Percentiles rank a stretch among this genome's conserved stretches.
Evolutionary conservation across 2,329 filamentous ascomycete genomes (phyloP).

Genomic region (Fusarium verticillioides): DNA sequence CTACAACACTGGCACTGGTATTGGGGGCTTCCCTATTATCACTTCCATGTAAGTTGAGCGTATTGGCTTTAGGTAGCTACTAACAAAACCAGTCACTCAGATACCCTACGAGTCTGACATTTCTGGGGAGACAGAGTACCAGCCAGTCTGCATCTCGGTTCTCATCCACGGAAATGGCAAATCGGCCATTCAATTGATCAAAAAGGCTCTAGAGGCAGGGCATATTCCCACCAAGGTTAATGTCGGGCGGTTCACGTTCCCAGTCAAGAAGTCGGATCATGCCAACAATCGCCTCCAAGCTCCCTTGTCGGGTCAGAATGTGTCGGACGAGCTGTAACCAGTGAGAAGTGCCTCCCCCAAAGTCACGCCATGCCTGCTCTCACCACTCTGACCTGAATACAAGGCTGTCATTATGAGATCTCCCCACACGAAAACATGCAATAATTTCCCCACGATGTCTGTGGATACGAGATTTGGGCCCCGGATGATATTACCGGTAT

Average conservation of each 20-base stretch:
- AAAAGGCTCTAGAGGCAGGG: slow-evolving; percentile 44
- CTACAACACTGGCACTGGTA: slow-evolving; percentile 44
- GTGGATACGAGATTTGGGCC: slow-evolving; percentile 23
- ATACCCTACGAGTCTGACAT: slow-evolving; percentile 47
- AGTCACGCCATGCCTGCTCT: slow-evolving; percentile 30
- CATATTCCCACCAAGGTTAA: slow-evolving; percentile 46
- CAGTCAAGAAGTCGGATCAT: slow-evolving; percentile 19
- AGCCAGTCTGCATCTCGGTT: slow-evolving; percentile 47
- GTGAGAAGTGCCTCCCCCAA: slow-evolving; percentile 22
- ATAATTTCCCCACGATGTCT: slow-evolving; percentile 22
- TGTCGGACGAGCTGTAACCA: slow-evolving; percentile 26
- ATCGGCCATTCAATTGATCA: slow-evolving; percentile 43
- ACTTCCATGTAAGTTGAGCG: slow-evolving; percentile 49
- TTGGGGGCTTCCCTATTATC: slow-evolving; percentile 48
- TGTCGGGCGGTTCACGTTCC: slow-evolving; percentile 46
- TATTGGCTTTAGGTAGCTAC: not conserved
- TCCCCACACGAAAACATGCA: slow-evolving; percentile 28
- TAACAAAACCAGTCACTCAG: slow-evolving; percentile 45
- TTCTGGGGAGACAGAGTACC: slow-evolving; percentile 45
- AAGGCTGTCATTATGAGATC: not conserved
- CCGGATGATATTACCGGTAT: slow-evolving; percentile 21
- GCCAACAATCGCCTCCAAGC: not conserved
- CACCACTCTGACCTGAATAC: not conserved
- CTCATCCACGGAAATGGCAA: slow-evolving; percentile 45
- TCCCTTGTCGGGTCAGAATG: slow-evolving; percentile 10